phyloP scores from a whole-genome alignment of 2,329 filamentous ascomycete species.

The Rugonectria rugulosa region DNA sequence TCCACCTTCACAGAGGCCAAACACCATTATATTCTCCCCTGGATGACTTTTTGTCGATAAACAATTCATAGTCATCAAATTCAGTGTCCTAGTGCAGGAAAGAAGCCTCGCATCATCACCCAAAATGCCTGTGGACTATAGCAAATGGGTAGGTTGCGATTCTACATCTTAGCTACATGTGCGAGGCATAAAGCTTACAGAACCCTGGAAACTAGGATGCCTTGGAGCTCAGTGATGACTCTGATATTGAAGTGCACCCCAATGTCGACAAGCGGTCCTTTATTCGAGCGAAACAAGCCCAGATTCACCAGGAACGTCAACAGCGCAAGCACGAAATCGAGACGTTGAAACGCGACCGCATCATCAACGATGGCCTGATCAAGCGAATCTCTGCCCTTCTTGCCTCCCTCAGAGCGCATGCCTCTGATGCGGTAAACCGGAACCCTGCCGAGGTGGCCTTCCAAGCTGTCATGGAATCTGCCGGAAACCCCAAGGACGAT shows the following conservation, averaged over 20 bases:
- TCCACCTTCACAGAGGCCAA: slow-evolving; percentile 25
- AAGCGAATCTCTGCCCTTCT: slow-evolving; percentile 83
- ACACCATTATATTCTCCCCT: neutral
- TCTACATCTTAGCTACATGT: neutral
- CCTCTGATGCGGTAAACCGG: slow-evolving; percentile 68
- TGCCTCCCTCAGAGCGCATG: slow-evolving; percentile 75
- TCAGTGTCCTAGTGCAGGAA: neutral
- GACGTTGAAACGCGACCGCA: slow-evolving; percentile 88
- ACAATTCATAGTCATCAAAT: neutral
- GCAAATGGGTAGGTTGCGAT: slow-evolving; percentile 68
- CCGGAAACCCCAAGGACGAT: slow-evolving; percentile 75
- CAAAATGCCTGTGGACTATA: slow-evolving; percentile 65
- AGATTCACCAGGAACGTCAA: slow-evolving; percentile 91
- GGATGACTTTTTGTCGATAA: neutral
- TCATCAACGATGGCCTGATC: slow-evolving; percentile 91
- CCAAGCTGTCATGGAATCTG: slow-evolving; percentile 84
- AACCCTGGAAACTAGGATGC: too few relatives aligned
- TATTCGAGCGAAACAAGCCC: slow-evolving; percentile 96
- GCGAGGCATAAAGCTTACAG: too few relatives aligned
- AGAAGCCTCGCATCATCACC: neutral
- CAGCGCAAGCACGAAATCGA: slow-evolving; percentile 89
- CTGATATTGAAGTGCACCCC: slow-evolving; percentile 96
- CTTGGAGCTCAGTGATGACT: slow-evolving; percentile 97
- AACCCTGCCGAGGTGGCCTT: slow-evolving; percentile 86
- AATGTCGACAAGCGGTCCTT: slow-evolving; percentile 99